Conservation (phyloP, 305 asterid genomes). For the Fraxinus velutina region DNA sequence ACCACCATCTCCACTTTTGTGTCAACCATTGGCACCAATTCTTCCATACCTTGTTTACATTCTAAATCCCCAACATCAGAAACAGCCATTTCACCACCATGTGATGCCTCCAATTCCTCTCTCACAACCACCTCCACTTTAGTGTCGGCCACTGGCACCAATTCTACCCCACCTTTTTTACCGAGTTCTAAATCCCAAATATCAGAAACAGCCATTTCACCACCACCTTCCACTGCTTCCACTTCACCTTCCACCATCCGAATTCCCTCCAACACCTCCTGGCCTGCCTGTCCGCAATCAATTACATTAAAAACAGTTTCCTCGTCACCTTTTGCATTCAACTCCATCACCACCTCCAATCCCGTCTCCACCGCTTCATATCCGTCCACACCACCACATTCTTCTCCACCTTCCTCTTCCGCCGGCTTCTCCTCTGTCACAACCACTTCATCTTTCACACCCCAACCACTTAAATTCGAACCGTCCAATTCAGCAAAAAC, state of each 20-base stretch:
- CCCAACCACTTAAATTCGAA: conserved; percentile 24
- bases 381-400: conserved; percentile 18
- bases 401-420: conserved; percentile 25
- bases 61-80: neutral
- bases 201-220: neutral
- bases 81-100: neutral
- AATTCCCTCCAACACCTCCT: conserved; percentile 4
- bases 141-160: neutral
- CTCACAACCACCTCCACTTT: neutral
- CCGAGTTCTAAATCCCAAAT: neutral
- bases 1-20: neutral
- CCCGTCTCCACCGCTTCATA: conserved; percentile 19
- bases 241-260: conserved; percentile 11
- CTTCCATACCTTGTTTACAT: neutral
- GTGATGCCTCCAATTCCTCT: neutral
- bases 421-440: conserved; percentile 21
- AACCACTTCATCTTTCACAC: conserved; percentile 22
- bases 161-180: neutral
- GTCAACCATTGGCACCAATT: neutral
- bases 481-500: conserved; percentile 27
- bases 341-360: conserved; percentile 18
- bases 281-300: conserved; percentile 8
- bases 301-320: neutral
- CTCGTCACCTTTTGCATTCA: neutral
- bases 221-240: conserved; percentile 4